phyloP scores from a whole-genome alignment of 768 basidiomycete species.

The Boletus vinaceobasis region DNA sequence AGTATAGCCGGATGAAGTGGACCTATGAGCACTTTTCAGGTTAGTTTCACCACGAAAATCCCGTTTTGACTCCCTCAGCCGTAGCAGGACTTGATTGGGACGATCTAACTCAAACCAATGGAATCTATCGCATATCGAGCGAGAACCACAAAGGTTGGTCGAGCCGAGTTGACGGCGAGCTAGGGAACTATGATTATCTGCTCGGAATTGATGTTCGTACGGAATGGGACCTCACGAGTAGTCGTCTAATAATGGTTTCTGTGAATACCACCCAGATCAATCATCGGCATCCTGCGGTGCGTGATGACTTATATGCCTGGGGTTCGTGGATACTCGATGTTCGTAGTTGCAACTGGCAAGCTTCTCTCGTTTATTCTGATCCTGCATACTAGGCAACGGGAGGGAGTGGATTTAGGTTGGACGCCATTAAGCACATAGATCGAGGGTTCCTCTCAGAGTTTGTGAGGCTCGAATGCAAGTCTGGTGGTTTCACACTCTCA shows the following conservation, averaged over 20 bases:
- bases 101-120: slow-evolving; percentile 54
- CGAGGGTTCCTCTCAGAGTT: slow-evolving; percentile 63
- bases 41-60: slow-evolving; percentile 23
- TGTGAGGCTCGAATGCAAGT: slow-evolving; percentile 39
- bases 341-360: background rate
- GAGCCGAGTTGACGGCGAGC: slow-evolving; percentile 69
- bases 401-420: slow-evolving; percentile 75
- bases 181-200: slow-evolving; percentile 86
- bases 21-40: slow-evolving; percentile 78
- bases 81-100: slow-evolving; percentile 80
- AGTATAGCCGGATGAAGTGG: slow-evolving; percentile 77
- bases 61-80: background rate
- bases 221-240: background rate
- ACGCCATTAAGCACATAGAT: slow-evolving; percentile 91
- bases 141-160: slow-evolving; percentile 79
- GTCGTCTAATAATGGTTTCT: slow-evolving; percentile 6
- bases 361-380: background rate
- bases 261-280: slow-evolving; percentile 55
- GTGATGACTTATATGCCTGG: slow-evolving; percentile 73
- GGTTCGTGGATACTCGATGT: slow-evolving; percentile 72
- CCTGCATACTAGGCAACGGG: slow-evolving; percentile 52
- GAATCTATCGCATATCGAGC: slow-evolving; percentile 71
- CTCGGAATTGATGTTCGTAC: slow-evolving; percentile 65
- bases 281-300: slow-evolving; percentile 77
- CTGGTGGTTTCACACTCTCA: background rate